Percentiles rank a stretch among this genome's conserved stretches.
phyloP scores from a whole-genome alignment of 2,329 filamentous ascomycete species.

The Sporothrix globosa region DNA sequence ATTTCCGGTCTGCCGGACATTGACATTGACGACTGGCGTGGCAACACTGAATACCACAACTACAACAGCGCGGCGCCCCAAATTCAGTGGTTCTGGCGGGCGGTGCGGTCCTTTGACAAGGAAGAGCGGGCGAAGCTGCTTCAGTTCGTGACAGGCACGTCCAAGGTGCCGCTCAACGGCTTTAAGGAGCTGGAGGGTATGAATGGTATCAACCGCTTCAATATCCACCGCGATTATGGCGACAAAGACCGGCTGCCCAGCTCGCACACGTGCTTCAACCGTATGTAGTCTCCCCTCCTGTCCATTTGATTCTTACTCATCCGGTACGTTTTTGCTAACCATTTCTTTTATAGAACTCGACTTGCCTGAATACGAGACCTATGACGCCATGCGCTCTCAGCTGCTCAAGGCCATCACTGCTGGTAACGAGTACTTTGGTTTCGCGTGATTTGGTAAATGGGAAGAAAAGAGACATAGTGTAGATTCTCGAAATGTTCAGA shows the following conservation, averaged over 20 bases:
- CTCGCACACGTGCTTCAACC: conserved; percentile 99
- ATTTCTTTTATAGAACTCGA: conserved; percentile 73
- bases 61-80: conserved; percentile 93
- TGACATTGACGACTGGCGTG: conserved; percentile 98
- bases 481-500: background rate
- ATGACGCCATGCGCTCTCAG: conserved; percentile 84
- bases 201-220: conserved; percentile 98
- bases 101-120: conserved; percentile 95
- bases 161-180: conserved; percentile 95
- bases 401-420: conserved; percentile 96
- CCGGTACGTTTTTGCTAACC: background rate
- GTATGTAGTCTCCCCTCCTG: conserved; percentile 61
- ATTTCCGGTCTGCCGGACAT: conserved; percentile 98
- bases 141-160: conserved; percentile 97
- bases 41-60: conserved; percentile 98
- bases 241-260: conserved; percentile 94
- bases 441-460: conserved; percentile 64
- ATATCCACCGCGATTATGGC: conserved; percentile 97
- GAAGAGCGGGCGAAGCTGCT: conserved; percentile 96
- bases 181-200: conserved; percentile 99
- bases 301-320: background rate
- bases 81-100: conserved; percentile 99
- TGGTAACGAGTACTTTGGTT: conserved; percentile 96
- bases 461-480: background rate
- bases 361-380: conserved; percentile 96